Evolutionary conservation across 805 yeast species (phyloP).

Genomic region (Kazachstania taianensis): DNA sequence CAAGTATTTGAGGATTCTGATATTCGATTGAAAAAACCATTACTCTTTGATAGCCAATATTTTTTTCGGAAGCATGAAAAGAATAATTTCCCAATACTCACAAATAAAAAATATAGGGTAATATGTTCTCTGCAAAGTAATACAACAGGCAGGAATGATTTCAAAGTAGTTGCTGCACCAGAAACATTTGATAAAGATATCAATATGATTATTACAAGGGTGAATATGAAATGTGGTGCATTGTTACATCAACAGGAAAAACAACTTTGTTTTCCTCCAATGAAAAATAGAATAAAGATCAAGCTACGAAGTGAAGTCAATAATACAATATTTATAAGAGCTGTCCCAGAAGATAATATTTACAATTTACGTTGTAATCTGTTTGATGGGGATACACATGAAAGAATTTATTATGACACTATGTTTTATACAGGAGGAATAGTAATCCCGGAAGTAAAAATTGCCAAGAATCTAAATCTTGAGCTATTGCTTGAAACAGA

Average conservation of each 20-base stretch:
- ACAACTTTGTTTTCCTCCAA: conserved; percentile 7
- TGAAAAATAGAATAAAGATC: conserved; percentile 8
- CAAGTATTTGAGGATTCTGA: conserved; percentile 19
- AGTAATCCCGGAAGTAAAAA: conserved; percentile 10
- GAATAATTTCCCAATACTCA: conserved; percentile 10
- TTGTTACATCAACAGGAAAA: conserved; percentile 12
- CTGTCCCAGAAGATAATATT: conserved; percentile 7
- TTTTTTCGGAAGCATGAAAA: conserved; percentile 7
- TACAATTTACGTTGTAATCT: conserved; percentile 12
- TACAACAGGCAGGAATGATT: not conserved
- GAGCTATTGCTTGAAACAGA: conserved; percentile 16
- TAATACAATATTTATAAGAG: conserved; percentile 14
- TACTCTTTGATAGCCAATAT: conserved; percentile 11
- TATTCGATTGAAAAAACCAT: conserved; percentile 13
- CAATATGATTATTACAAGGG: conserved; percentile 6
- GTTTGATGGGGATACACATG: conserved; percentile 13
- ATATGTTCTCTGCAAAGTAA: conserved; percentile 13
- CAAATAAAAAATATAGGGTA: conserved; percentile 16
- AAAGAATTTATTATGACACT: conserved; percentile 7
- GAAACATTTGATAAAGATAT: not conserved
- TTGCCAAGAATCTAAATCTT: conserved; percentile 2
- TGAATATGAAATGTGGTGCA: conserved; percentile 17
- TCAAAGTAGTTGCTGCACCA: conserved; percentile 6
- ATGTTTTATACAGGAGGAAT: conserved; percentile 10
- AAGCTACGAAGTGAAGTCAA: conserved; percentile 1